Conservation (phyloP, 345 rosid species). For the Syzygium aqueum region DNA sequence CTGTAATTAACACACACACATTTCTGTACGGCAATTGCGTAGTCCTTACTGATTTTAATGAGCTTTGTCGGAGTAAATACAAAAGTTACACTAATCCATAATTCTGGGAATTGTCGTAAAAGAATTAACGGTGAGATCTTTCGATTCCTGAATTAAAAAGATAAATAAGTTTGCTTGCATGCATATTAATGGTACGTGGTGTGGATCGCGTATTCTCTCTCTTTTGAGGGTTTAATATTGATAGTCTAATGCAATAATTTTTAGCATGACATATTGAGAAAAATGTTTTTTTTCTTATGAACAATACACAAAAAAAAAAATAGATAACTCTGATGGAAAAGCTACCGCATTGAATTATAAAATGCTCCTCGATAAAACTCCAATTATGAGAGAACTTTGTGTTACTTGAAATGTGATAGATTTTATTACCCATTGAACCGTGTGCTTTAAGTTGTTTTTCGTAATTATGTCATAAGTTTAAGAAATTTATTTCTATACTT, state of each 20-base stretch:
- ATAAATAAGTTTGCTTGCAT: neutral
- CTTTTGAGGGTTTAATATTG: neutral
- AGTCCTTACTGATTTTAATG: neutral
- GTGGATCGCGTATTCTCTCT: neutral
- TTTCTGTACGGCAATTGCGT: neutral
- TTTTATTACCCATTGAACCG: neutral
- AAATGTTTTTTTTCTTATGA: neutral
- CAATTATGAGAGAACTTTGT: neutral
- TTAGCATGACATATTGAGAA: neutral
- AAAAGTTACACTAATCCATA: neutral
- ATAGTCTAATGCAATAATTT: neutral
- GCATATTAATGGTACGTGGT: too few relatives aligned
- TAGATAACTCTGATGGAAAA: neutral
- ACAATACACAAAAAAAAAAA: neutral
- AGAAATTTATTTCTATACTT: neutral
- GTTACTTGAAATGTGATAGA: neutral
- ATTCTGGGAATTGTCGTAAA: neutral
- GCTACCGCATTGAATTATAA: neutral
- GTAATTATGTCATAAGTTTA: neutral
- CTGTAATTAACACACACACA: neutral
- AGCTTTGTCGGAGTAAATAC: neutral
- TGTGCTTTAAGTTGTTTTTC: neutral
- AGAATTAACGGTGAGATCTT: neutral
- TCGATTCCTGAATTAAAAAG: fast-evolving
- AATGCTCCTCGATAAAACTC: neutral